Evolutionary conservation across 768 basidiomycete genomes (phyloP).

Genomic region (Lentinula guzmanii): DNA sequence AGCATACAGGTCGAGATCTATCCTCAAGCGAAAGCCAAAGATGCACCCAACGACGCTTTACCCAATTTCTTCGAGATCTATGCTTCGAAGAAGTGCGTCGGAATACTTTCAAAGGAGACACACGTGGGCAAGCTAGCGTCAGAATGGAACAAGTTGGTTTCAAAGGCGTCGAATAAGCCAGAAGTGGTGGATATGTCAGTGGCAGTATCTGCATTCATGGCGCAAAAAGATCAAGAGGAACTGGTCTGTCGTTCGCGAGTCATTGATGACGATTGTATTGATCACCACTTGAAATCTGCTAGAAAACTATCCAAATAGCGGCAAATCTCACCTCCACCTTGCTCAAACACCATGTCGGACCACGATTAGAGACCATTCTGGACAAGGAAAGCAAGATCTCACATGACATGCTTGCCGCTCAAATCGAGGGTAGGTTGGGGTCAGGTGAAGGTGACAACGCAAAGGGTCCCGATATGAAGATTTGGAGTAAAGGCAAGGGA

Average conservation of each 20-base stretch:
- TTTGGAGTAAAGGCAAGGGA: constrained; percentile 79
- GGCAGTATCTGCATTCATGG: constrained; percentile 73
- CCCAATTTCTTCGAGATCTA: constrained; percentile 62
- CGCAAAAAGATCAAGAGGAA: constrained; percentile 89
- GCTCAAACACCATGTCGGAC: constrained; percentile 77
- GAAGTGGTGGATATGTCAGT: constrained; percentile 75
- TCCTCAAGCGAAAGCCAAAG: constrained; percentile 75
- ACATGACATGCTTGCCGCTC: constrained; percentile 78
- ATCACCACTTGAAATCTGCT: constrained; percentile 7
- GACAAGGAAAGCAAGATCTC: constrained; percentile 89
- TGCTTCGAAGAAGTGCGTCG: constrained; percentile 59
- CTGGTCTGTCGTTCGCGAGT: constrained; percentile 39
- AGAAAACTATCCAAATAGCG: constrained; percentile 79
- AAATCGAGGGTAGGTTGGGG: constrained; percentile 85
- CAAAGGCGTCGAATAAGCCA: constrained; percentile 50
- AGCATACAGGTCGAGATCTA: constrained; percentile 69
- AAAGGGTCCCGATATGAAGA: constrained; percentile 87
- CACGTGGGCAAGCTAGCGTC: constrained; percentile 80
- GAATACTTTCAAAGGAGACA: constrained; percentile 74
- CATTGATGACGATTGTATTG: constrained; percentile 2
- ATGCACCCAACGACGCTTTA: constrained; percentile 67
- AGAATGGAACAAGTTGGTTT: constrained; percentile 75
- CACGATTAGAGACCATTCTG: constrained; percentile 84
- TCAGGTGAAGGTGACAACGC: constrained; percentile 72
- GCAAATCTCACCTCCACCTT: constrained; percentile 80